A percentile compares a stretch with the other conserved stretches of the same genome.
Conservation (phyloP, 192 early-diverging fungal species). For the Hyaloraphidium curvatum region DNA sequence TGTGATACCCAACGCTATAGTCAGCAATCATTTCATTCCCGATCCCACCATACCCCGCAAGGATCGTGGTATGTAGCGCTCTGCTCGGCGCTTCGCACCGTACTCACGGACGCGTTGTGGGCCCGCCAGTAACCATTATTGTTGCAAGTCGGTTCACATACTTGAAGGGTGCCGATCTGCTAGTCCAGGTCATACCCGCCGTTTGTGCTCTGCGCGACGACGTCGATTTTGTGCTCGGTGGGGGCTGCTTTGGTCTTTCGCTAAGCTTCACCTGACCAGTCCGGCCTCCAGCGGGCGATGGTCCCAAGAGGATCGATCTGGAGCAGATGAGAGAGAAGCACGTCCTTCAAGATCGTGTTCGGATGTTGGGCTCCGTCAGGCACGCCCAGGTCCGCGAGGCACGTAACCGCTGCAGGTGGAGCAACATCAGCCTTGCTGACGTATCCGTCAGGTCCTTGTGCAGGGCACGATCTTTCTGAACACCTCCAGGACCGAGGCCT, state of each 20-base stretch:
- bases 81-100: no score
- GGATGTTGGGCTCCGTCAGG: slow-evolving; percentile 62
- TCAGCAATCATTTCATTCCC: slow-evolving; percentile 77
- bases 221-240: slow-evolving; percentile 84
- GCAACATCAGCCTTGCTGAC: neutral
- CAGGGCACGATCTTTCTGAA: slow-evolving; percentile 93
- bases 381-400: slow-evolving; percentile 72
- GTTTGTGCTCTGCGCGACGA: slow-evolving; percentile 62
- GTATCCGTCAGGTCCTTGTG: slow-evolving; percentile 29
- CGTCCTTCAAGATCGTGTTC: slow-evolving; percentile 78
- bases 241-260: neutral
- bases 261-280: neutral
- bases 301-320: slow-evolving; percentile 84
- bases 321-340: slow-evolving; percentile 94
- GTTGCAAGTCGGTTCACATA: slow-evolving; percentile 82
- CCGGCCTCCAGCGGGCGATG: slow-evolving; percentile 54
- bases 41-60: no score
- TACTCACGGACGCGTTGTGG: no score
- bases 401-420: neutral
- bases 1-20: slow-evolving; percentile 93
- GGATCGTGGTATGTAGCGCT: no score
- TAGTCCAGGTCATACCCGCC: slow-evolving; percentile 75
- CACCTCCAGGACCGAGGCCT: slow-evolving; percentile 93
- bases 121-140: slow-evolving; percentile 85
- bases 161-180: slow-evolving; percentile 82